Base-by-base conservation (phyloP, 352 stramenopile genomes). In the Phytophthora sansomeana region DNA sequence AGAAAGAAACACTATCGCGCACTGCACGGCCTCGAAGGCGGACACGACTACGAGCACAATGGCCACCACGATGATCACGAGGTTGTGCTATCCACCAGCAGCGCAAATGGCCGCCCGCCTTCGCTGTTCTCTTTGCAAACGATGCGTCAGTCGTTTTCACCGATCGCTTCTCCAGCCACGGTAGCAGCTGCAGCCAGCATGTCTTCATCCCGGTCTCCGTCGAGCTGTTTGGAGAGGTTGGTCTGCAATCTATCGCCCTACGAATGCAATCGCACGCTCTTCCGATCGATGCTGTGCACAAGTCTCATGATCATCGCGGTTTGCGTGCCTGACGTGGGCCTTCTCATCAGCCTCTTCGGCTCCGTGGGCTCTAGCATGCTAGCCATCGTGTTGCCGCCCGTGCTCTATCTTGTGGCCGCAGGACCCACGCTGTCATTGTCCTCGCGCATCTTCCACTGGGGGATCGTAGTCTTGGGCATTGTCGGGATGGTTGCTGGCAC, bases 201-300 rank as follows among this genome's bases (percentile, higher is more conserved):
- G n/a, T 63, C 67, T 54, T 62, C 62, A 28, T 55, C 57, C 2
- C 44, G 53, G n/a, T 59, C 53, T 24, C 63, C 48, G 5, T 66
- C 74, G 35, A 51, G 63, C 4, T 78, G 70, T 47, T 32, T 87
- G 32, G 81, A 89, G 49, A 62, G 68, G 24, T 33, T 88, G 30
- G 59, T 89, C 35, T 84, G 77, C 58, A 80, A 62, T 41, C 66
- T 89, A 32, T 82, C 80, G 17, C 81, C 88, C 61, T 89, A 90
- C 67, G 84, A 94, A 63, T 90, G 83, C 74, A 91, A 91, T 58
- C 82, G 80, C 38, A 92, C 83, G 43, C 65, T 95, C 32, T 92
- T 92, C 51, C 84, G 86, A 13, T 92, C 83, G n/a, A 92, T 94
- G 82, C 64, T 94, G 46, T 91, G 82, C 60, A 92, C 83, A 26